These are phyloP conservation scores for Colletotrichum viniferum DNA, from an alignment of 2,329 filamentous ascomycete genomes.

Conservation along the genomic window DNA sequence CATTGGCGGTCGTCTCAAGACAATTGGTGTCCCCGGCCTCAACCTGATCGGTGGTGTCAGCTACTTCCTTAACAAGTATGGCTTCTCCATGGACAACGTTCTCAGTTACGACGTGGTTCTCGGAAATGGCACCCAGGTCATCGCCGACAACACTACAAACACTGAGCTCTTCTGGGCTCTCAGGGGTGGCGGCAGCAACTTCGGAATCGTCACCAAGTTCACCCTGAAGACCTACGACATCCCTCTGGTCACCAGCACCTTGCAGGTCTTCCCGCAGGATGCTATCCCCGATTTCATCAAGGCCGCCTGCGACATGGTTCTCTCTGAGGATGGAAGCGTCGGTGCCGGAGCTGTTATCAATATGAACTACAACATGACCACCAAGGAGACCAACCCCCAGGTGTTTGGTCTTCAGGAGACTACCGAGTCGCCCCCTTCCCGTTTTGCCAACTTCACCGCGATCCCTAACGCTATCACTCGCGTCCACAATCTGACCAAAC, in stretches of 20 bases:
- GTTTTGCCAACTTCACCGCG: conserved; percentile 34
- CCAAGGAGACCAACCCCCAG: conserved; percentile 24
- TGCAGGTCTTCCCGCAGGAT: conserved; percentile 33
- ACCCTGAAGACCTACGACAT: conserved; percentile 27
- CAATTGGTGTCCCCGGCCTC: conserved; percentile 32
- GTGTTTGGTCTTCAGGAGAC: conserved; percentile 39
- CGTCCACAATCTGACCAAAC: conserved; percentile 31
- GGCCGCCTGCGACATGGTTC: conserved; percentile 29
- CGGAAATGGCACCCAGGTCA: conserved; percentile 41
- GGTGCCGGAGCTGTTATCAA: conserved; percentile 36
- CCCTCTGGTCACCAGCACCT: conserved; percentile 33
- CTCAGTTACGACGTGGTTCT: conserved; percentile 43
- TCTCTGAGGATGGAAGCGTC: conserved; percentile 26
- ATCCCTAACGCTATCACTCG: conserved; percentile 25
- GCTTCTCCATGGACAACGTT: conserved; percentile 29
- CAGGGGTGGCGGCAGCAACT: conserved; percentile 19
- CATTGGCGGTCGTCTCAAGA: conserved; percentile 32
- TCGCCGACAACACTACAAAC: conserved; percentile 36
- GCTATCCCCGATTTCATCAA: conserved; percentile 27
- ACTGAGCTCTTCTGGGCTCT: conserved; percentile 23
- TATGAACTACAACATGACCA: conserved; percentile 32
- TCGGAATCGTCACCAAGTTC: conserved; percentile 26
- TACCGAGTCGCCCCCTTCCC: conserved; percentile 32
- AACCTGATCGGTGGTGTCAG: conserved; percentile 31
- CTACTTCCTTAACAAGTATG: conserved; percentile 31